Evolutionary conservation across 2,329 filamentous ascomycete genomes (phyloP), one percentile per base, ranked within the genome.

Genomic region (Rugonectria rugulosa): DNA sequence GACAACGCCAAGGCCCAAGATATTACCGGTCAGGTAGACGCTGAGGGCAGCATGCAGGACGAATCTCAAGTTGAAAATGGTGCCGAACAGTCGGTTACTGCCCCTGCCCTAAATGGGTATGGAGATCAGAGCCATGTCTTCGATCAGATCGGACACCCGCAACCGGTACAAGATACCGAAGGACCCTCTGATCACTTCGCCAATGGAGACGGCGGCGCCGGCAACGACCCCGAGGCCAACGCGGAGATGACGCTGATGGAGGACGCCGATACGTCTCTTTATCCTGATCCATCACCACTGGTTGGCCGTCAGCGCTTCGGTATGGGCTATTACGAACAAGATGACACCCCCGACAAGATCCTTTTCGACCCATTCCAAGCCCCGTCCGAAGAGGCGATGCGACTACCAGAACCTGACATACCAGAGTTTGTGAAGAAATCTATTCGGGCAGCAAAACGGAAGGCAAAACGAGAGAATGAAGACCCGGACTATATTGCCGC

Each of bases 261-360:
- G 23, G 64, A 68, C 19, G 62, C 60, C 7, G 70, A 75, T 44
- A 61, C 64, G 8, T 72, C 75, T 2, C 63, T 72, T 3, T 82
- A 82, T 59, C 81, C 81, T 0, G 81, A 85, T 53, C 79, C 80
- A 6, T 73, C 78, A n/a, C 38, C 47, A 17, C 64, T 75, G 29
- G 68, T 79, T 31, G 73, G 71, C 34, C 74, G 73, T n/a, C 79
- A 81, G 45, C 75, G 81, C 26, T 81, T 86, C 59, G 84, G 84
- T 14, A 81, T 84, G 75, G 83, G 82, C 9, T 86, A 86, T 68
- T 87, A 86, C 65, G 79, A 86, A 53, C 82, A 84, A 62, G 81
- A 84, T 56, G 81, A 84, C 60, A 78, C 77, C 19, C 77, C 80
- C 2, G 82, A 86, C 67, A 82, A 76, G 64, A 86, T 86, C 67